Evolutionary conservation across 2,329 filamentous ascomycete genomes (phyloP), one percentile per base, ranked within the genome.

Genomic region (Fusarium nematophilum): DNA sequence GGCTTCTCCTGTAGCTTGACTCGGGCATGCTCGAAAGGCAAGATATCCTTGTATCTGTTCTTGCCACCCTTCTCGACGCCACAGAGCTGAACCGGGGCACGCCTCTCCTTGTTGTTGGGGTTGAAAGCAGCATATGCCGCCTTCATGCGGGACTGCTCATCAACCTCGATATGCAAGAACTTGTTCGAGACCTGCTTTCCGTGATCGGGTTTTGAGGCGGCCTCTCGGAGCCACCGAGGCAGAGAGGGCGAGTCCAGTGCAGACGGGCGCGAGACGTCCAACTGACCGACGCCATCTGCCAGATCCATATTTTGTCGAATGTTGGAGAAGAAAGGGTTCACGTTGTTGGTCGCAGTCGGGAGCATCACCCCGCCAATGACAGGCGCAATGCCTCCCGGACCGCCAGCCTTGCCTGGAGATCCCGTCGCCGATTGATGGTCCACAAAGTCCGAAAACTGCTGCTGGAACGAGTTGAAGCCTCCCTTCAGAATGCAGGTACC

Each of bases 271-370:
- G 72, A 68, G 6, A 87, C 71, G n/a, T 87, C 83, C 68, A 88
- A 87, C 67, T 96, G 93, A 0, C 95, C 95, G 9, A 98, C 94
- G 15, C 95, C 95, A 64, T 92, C 93, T 26, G 96, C 90, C 14
- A 99, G 81, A 70, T 98, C 95, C 86, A 96, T 94, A 62, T 98
- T 97, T 73, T 98, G 95, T 36, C 95, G 88, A 67, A 99, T 98
- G 63, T 97, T 98, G 58, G 88, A 88, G 74, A 98, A 98, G 78
- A 99, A 98, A 0, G 94, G 93, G 67, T 96, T 96, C 0, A 87
- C 83, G 1, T 86, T 85, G 56, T 87, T 87, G 62, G 86, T 83
- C 1, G 86, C 83, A 31, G 80, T 79, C 1, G 95, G 95, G 73
- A 98, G 87, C 55, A 87, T 85, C 60, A 96, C 96, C 6, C 94